phyloP scores from a whole-genome alignment of 768 basidiomycete genomes.

The Tephrocybe sp. region DNA sequence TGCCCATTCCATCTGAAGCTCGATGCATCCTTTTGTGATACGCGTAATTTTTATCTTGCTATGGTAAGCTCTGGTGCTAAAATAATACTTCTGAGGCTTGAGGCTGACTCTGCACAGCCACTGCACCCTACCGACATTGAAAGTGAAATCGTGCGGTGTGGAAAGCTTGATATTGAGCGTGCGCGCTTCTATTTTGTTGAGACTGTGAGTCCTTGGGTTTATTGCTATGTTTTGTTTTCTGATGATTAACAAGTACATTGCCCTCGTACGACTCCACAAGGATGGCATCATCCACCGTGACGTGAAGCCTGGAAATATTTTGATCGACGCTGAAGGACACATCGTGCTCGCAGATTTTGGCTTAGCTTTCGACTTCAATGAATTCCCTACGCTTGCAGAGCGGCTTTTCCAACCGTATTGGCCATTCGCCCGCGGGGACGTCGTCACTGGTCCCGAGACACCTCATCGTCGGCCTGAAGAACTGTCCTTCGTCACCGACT shows the following conservation, averaged over 20 bases:
- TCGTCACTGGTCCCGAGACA: constrained; percentile 15
- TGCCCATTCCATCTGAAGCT: constrained; percentile 24
- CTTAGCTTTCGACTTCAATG: constrained; percentile 27
- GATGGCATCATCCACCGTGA: constrained; percentile 34
- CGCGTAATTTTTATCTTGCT: constrained; percentile 23
- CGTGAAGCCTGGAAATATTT: constrained; percentile 32
- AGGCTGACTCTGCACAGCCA: constrained; percentile 16
- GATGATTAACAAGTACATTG: constrained; percentile 25
- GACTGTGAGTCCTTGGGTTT: constrained; percentile 25
- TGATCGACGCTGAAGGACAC: constrained; percentile 30
- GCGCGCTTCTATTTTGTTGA: constrained; percentile 35
- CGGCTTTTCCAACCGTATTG: constrained; percentile 31
- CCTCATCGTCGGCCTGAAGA: constrained; percentile 22
- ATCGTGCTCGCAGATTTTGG: constrained; percentile 33
- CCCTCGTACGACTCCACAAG: constrained; percentile 29
- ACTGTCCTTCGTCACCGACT: constrained; percentile 24
- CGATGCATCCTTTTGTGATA: constrained; percentile 24
- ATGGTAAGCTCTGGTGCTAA: constrained; percentile 17
- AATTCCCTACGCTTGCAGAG: constrained; percentile 23
- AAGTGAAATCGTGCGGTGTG: constrained; percentile 27
- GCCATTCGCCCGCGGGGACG: constrained; percentile 25
- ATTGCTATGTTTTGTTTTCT: not conserved
- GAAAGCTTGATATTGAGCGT: constrained; percentile 19
- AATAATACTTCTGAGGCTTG: not conserved
- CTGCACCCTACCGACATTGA: constrained; percentile 30